Percentiles rank a stretch among this genome's conserved stretches.
Conservation (phyloP, 495 filamentous ascomycete genomes). For the Pyrenopolyporus hunteri region DNA sequence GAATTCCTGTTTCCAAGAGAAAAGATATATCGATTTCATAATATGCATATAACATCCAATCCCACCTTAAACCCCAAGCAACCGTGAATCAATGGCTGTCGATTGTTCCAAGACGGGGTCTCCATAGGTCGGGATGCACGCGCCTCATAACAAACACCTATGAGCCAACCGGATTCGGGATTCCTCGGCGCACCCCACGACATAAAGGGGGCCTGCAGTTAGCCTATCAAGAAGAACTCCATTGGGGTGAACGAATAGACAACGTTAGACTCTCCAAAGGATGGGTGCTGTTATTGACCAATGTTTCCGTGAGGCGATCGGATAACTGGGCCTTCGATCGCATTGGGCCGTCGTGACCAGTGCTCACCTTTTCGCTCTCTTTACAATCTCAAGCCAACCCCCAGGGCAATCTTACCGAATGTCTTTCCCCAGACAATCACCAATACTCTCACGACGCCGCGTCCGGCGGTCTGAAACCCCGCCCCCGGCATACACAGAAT, state of each 20-base stretch:
- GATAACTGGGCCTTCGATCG: conserved; percentile 2
- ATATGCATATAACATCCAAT: too few relatives aligned
- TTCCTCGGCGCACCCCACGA: conserved; percentile 18
- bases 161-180: conserved; percentile 19
- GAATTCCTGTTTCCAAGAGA: too few relatives aligned
- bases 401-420: not conserved
- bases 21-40: too few relatives aligned
- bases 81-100: conserved; percentile 1
- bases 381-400: not conserved
- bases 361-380: not conserved
- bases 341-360: not conserved
- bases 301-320: conserved; percentile 8
- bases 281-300: conserved; percentile 4
- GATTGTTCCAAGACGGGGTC: not conserved
- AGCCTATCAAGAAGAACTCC: conserved; percentile 25
- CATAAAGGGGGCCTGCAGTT: conserved; percentile 25
- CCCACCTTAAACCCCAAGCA: too few relatives aligned
- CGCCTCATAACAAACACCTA: conserved; percentile 29
- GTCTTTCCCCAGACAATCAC: conserved; percentile 14
- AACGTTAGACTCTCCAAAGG: conserved; percentile 2
- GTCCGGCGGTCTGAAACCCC: conserved; percentile 24
- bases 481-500: conserved; percentile 29
- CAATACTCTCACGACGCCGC: conserved; percentile 20
- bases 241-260: conserved; percentile 9
- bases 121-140: conserved; percentile 28